Conservation (phyloP, 2,329 filamentous ascomycete species). For the Hirsutella thompsonii region DNA sequence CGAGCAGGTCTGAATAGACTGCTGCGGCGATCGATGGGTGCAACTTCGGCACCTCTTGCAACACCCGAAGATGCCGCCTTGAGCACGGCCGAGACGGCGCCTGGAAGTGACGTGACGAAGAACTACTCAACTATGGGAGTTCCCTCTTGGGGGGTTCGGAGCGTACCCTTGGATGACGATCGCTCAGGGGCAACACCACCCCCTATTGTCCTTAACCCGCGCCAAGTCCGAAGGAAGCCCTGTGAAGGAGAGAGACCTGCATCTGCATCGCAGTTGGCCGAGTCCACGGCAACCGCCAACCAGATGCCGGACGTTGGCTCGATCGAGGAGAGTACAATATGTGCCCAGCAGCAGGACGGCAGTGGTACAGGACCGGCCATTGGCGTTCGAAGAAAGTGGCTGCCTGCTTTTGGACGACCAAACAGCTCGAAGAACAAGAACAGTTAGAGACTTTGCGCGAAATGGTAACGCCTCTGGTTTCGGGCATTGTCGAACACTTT, state of each 20-base stretch:
- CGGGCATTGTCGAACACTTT: no score
- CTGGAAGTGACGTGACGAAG: slow-evolving; percentile 7
- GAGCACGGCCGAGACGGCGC: background rate
- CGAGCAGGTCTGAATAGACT: slow-evolving; percentile 34
- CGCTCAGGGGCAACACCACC: slow-evolving; percentile 39
- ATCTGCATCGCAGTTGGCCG: slow-evolving; percentile 1
- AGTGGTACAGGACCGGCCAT: slow-evolving; percentile 8
- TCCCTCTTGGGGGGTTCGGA: slow-evolving; percentile 25
- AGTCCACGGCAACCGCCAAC: background rate
- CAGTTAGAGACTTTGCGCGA: slow-evolving; percentile 4
- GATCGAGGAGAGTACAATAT: slow-evolving; percentile 1
- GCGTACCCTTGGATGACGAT: slow-evolving; percentile 25
- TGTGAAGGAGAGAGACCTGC: slow-evolving; percentile 10
- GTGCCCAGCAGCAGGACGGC: slow-evolving; percentile 2
- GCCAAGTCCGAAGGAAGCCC: slow-evolving; percentile 16
- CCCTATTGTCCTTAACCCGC: slow-evolving; percentile 36
- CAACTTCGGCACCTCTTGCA: slow-evolving; percentile 11
- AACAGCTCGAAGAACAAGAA: slow-evolving; percentile 10
- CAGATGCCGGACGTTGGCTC: background rate
- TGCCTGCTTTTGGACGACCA: slow-evolving; percentile 18
- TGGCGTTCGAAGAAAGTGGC: slow-evolving; percentile 22
- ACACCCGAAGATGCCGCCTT: slow-evolving; percentile 3
- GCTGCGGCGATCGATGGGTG: slow-evolving; percentile 36
- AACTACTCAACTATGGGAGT: slow-evolving; percentile 19
- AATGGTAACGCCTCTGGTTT: background rate